These are phyloP conservation scores for Naganishia antarctica DNA, from an alignment of 768 basidiomycete species.

Conservation along the genomic window DNA sequence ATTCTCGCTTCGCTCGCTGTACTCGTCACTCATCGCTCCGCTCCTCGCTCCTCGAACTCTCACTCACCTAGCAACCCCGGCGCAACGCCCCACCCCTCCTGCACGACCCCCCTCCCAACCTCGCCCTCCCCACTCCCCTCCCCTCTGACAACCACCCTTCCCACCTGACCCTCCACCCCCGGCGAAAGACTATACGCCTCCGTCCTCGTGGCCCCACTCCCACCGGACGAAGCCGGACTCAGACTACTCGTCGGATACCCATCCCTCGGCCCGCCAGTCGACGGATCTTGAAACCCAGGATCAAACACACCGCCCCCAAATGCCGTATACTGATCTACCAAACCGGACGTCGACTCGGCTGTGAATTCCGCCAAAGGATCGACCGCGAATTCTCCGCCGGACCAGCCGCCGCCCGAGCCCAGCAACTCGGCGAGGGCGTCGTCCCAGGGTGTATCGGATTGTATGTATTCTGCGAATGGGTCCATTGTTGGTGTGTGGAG, in stretches of 20 bases:
- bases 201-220: background rate
- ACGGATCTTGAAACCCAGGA: no score
- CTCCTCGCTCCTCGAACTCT: no score
- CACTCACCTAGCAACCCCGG: constrained; percentile 2
- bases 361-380: background rate
- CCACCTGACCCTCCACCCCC: background rate
- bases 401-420: background rate
- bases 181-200: background rate
- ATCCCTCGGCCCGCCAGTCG: no score
- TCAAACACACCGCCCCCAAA: no score
- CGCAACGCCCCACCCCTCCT: background rate
- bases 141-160: background rate
- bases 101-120: background rate
- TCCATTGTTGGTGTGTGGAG: background rate
- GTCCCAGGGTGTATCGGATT: background rate
- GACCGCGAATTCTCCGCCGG: background rate
- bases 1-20: no score
- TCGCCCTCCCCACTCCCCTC: background rate
- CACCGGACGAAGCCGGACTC: background rate
- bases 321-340: no score
- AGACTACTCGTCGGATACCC: no score
- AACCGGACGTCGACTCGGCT: no score
- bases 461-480: background rate
- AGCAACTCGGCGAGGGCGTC: background rate
- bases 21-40: no score